Conservation (phyloP, 2,329 filamentous ascomycete species). For the Aspergillus ustus region DNA sequence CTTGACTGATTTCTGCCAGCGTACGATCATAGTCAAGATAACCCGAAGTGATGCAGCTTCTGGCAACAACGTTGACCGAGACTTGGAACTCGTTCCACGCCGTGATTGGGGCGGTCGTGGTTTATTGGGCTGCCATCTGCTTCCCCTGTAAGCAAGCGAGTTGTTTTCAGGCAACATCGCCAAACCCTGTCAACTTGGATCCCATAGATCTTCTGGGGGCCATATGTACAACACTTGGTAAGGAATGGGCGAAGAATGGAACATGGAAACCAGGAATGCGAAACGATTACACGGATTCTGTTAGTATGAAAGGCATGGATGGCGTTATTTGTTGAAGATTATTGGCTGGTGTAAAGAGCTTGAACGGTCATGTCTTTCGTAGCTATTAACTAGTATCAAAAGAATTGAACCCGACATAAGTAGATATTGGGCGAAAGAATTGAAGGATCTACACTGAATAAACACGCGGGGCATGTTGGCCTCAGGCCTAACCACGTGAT, state of each 20-base stretch:
- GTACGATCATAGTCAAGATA: constrained; percentile 71
- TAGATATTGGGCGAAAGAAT: not conserved
- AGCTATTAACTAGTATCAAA: not conserved
- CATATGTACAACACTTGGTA: not conserved
- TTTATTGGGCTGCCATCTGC: constrained; percentile 85
- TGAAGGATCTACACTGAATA: not conserved
- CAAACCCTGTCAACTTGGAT: not conserved
- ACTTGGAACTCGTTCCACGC: constrained; percentile 74
- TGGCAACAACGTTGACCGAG: constrained; percentile 59
- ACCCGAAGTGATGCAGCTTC: constrained; percentile 54
- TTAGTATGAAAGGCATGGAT: constrained; percentile 13
- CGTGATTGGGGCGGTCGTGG: constrained; percentile 90
- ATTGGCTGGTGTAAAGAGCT: constrained; percentile 1
- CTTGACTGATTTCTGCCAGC: constrained; percentile 51
- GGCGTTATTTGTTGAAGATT: constrained; percentile 15
- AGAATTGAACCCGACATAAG: not conserved
- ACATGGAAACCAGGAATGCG: constrained; percentile 20
- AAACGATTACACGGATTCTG: constrained; percentile 20
- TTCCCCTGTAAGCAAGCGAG: constrained; percentile 67
- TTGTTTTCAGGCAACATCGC: not conserved
- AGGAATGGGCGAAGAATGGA: constrained; percentile 11
- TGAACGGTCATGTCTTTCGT: not conserved
- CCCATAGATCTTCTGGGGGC: not conserved
- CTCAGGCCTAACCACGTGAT: constrained; percentile 30
- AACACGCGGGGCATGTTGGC: constrained; percentile 26